phyloP scores from a whole-genome alignment of 2,329 filamentous ascomycete genomes.

The Orbilia blumenaviensis region DNA sequence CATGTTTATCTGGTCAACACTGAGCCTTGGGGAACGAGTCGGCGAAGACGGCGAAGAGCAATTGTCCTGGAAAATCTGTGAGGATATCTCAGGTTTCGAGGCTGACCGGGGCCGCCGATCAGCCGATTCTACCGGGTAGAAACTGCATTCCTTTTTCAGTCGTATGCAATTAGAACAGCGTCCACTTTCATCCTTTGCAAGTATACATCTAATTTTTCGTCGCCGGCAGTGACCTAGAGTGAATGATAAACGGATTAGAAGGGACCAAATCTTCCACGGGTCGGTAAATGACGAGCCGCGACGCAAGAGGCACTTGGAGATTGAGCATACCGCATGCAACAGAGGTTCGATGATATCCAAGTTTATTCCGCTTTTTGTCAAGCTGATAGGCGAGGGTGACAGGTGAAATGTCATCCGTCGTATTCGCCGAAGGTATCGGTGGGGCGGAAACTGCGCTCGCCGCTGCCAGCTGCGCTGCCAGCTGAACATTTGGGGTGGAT shows the following conservation, averaged over 20 bases:
- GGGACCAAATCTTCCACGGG: background rate
- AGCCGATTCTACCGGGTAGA: slow-evolving; percentile 78
- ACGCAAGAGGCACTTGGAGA: background rate
- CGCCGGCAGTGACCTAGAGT: slow-evolving; percentile 83
- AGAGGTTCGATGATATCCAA: slow-evolving; percentile 93
- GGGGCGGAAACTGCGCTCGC: slow-evolving; percentile 51
- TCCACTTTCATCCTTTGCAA: slow-evolving; percentile 75
- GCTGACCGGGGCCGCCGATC: slow-evolving; percentile 57
- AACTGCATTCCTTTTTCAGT: slow-evolving; percentile 92
- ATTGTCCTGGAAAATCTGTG: slow-evolving; percentile 55
- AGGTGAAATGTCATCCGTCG: slow-evolving; percentile 49
- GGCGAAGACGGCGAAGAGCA: slow-evolving; percentile 57
- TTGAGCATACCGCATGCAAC: slow-evolving; percentile 87
- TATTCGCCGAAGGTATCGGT: slow-evolving; percentile 45
- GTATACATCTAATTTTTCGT: slow-evolving; percentile 90
- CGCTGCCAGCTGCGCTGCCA: slow-evolving; percentile 55
- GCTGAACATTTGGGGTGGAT: slow-evolving; percentile 57
- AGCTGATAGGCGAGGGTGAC: slow-evolving; percentile 60
- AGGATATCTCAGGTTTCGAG: slow-evolving; percentile 57
- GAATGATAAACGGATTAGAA: slow-evolving; percentile 39
- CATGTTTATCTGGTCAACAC: slow-evolving; percentile 53
- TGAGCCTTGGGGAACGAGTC: slow-evolving; percentile 54
- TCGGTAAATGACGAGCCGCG: background rate
- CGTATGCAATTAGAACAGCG: slow-evolving; percentile 93
- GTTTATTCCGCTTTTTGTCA: slow-evolving; percentile 83